A percentile compares a stretch with the other conserved stretches of the same genome.
Conservation (phyloP, 2,329 filamentous ascomycete genomes). For the Sclerotinia spermophila region DNA sequence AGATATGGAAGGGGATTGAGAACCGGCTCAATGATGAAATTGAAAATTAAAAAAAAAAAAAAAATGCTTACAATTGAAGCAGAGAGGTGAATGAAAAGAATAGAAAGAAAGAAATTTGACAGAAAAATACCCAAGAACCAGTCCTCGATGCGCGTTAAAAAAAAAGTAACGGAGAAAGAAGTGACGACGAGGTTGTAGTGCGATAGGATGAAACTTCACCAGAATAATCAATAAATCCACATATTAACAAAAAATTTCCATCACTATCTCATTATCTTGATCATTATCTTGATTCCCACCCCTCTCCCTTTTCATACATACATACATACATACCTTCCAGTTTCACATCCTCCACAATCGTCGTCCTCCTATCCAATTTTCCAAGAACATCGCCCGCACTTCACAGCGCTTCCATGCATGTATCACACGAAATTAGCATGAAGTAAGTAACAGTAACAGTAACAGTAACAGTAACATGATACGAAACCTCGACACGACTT, state of each 20-base stretch:
- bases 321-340: neutral
- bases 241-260: neutral
- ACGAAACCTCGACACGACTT: constrained; percentile 9
- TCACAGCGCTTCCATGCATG: neutral
- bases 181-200: neutral
- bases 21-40: neutral
- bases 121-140: neutral
- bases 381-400: neutral
- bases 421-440: neutral
- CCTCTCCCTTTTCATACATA: neutral
- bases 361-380: neutral
- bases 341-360: neutral
- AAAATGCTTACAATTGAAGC: neutral
- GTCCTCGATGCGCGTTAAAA: neutral
- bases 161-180: neutral
- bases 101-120: neutral
- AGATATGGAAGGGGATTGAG: neutral
- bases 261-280: no score
- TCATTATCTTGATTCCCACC: neutral
- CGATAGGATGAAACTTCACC: neutral
- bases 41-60: no score
- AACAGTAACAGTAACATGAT: neutral
- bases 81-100: neutral
- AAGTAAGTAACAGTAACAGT: neutral
- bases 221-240: neutral